Conservation (phyloP, 192 early-diverging fungal genomes). For the Podila horticola region DNA sequence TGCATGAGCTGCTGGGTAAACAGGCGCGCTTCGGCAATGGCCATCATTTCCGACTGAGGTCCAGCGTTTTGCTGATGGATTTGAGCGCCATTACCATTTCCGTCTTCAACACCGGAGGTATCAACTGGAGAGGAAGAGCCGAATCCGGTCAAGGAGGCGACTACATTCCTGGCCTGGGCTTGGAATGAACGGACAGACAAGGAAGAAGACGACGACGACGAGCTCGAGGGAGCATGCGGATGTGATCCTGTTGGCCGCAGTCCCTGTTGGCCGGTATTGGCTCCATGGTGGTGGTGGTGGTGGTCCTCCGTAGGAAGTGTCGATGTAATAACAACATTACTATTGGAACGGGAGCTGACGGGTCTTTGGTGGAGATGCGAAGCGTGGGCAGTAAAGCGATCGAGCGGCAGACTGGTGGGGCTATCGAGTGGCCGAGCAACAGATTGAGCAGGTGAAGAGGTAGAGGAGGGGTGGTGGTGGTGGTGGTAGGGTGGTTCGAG, state of each 20-base stretch:
- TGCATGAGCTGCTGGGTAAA: background rate
- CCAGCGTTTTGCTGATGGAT: background rate
- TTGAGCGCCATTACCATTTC: background rate
- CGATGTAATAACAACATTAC: background rate
- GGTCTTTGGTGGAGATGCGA: background rate
- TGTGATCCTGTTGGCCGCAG: background rate
- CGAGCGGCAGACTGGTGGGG: slow-evolving; percentile 17
- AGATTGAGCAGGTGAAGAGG: slow-evolving; percentile 9
- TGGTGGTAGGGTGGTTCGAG: background rate
- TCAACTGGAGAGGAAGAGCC: slow-evolving; percentile 12
- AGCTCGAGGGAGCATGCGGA: slow-evolving; percentile 1
- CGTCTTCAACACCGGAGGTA: slow-evolving; percentile 23
- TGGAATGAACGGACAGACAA: slow-evolving; percentile 6
- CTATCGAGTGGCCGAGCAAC: slow-evolving; percentile 43
- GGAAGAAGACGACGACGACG: slow-evolving; percentile 1
- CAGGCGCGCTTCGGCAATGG: background rate
- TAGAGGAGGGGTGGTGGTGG: background rate
- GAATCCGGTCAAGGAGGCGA: background rate
- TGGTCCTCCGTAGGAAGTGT: background rate
- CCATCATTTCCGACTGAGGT: background rate
- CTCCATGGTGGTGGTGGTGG: background rate
- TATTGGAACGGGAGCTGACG: background rate
- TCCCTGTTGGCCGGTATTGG: background rate
- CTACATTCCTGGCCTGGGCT: slow-evolving; percentile 5
- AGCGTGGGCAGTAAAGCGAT: slow-evolving; percentile 21